phyloP scores from a whole-genome alignment of 257 asterid species.

The Thymus mandschuricus region DNA sequence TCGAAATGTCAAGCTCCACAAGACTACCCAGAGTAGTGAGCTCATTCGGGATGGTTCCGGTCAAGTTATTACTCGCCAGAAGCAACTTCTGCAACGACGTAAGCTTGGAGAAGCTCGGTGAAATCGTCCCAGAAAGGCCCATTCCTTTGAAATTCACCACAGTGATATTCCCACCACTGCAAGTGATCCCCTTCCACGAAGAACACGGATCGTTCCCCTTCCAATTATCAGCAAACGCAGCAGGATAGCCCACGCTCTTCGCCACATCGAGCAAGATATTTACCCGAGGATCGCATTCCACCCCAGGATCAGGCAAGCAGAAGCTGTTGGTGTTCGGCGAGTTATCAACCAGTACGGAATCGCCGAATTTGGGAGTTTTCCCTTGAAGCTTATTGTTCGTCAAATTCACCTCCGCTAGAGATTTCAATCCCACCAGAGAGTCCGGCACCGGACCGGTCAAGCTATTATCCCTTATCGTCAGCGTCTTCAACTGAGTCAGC shows the following conservation, averaged over 20 bases:
- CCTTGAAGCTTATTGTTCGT: conserved; percentile 77
- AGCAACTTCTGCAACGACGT: conserved; percentile 54
- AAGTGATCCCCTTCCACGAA: conserved; percentile 63
- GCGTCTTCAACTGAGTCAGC: conserved; percentile 41
- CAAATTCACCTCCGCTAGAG: conserved; percentile 59
- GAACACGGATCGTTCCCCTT: conserved; percentile 64
- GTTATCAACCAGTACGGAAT: conserved; percentile 47
- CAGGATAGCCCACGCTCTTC: conserved; percentile 56
- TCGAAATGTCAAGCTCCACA: conserved; percentile 57
- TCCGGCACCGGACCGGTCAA: conserved; percentile 78
- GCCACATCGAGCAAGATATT: conserved; percentile 60
- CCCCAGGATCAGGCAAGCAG: conserved; percentile 58
- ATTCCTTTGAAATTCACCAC: conserved; percentile 58
- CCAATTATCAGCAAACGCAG: conserved; percentile 59
- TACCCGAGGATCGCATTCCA: conserved; percentile 59
- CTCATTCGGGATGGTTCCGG: conserved; percentile 65
- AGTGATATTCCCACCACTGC: conserved; percentile 42
- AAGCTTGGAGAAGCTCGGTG: conserved; percentile 56
- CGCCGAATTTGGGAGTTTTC: conserved; percentile 53
- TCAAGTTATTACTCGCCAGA: conserved; percentile 55
- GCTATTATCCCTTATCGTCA: conserved; percentile 65
- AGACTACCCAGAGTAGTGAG: conserved; percentile 58
- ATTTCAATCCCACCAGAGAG: conserved; percentile 42
- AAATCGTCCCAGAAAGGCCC: conserved; percentile 64
- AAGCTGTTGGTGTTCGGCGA: conserved; percentile 46